Conservation (phyloP, 345 rosid species). For the Streptanthus diversifolius region DNA sequence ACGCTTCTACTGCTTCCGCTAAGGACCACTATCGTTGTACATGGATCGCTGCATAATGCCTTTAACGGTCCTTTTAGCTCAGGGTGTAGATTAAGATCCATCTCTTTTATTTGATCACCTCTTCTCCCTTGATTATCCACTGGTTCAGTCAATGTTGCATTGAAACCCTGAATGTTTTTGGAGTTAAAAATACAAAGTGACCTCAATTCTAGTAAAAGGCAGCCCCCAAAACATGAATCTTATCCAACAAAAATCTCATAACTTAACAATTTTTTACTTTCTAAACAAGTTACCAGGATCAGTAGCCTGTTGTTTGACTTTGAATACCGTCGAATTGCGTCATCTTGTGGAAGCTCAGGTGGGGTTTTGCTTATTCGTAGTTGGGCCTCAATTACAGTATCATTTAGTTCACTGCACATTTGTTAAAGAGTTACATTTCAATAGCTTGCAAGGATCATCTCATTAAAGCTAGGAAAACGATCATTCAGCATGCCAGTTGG, state of each 20-base stretch:
- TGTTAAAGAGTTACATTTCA: constrained; percentile 14
- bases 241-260: neutral
- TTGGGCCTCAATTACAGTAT: constrained; percentile 96
- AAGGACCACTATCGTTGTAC: constrained; percentile 78
- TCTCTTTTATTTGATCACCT: constrained; percentile 94
- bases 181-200: neutral
- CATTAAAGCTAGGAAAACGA: neutral
- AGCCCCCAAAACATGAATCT: neutral
- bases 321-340: constrained; percentile 64
- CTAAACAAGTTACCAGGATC: constrained; percentile 58
- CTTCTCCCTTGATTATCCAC: constrained; percentile 86
- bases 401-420: constrained; percentile 81
- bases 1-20: constrained; percentile 78
- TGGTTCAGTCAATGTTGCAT: constrained; percentile 90
- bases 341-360: constrained; percentile 69
- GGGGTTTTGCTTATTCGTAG: constrained; percentile 91
- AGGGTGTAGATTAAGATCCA: constrained; percentile 93
- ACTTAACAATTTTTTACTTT: neutral
- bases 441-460: constrained; percentile 5
- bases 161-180: constrained; percentile 69
- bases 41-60: constrained; percentile 66
- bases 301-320: constrained; percentile 76
- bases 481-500: neutral
- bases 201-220: neutral
- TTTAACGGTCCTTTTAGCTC: constrained; percentile 63